These are phyloP conservation scores for Heterobasidion irregulare DNA, from an alignment of 1,284 basidiomycete genomes.

Conservation along the genomic window DNA sequence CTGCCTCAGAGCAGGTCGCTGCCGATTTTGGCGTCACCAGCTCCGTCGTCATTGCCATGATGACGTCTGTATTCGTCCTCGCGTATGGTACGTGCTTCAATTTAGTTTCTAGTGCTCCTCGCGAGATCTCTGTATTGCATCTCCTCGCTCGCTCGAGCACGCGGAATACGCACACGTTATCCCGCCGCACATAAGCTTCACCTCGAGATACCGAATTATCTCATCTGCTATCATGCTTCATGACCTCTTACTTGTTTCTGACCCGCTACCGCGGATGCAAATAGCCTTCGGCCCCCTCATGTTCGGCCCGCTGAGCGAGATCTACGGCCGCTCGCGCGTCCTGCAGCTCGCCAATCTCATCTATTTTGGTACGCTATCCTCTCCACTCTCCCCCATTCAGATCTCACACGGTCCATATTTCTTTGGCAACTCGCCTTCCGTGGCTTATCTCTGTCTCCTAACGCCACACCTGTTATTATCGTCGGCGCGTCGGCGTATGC, in stretches of 20 bases:
- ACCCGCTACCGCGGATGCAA: background rate
- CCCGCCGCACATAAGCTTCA: background rate
- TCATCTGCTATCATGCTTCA: background rate
- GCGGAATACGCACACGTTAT: background rate
- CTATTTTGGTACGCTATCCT: constrained; percentile 38
- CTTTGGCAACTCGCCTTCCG: background rate
- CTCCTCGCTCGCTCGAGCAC: too few species aligned
- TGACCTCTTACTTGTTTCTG: background rate
- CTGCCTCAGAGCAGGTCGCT: background rate
- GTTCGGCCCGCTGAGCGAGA: constrained; percentile 50
- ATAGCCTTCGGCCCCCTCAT: constrained; percentile 44
- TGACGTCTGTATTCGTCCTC: constrained; percentile 61
- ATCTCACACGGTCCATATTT: background rate
- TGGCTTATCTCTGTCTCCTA: too few species aligned
- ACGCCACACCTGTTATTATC: too few species aligned
- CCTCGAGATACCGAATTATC: background rate
- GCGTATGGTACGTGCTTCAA: constrained; percentile 39
- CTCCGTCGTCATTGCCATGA: constrained; percentile 45
- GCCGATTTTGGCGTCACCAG: background rate
- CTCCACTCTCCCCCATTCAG: background rate
- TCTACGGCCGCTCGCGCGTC: constrained; percentile 32
- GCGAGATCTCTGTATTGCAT: too few species aligned
- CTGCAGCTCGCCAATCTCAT: constrained; percentile 47
- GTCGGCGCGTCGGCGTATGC: too few species aligned
- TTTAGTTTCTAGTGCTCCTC: background rate